Evolutionary conservation across 2,329 filamentous ascomycete species (phyloP).

Genomic region (Alternaria atra): DNA sequence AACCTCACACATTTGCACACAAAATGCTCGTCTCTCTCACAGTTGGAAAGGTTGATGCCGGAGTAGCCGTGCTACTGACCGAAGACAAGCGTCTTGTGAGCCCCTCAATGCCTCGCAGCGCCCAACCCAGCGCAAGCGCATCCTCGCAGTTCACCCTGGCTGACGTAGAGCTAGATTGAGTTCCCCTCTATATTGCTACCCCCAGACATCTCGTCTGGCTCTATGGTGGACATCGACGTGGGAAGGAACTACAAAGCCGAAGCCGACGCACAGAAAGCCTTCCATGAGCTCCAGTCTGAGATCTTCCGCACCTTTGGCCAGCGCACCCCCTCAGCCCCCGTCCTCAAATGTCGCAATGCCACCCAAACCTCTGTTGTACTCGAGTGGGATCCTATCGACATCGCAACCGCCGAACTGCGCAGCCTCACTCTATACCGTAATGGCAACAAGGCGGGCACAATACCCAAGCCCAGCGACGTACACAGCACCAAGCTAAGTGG

Average conservation of each 20-base stretch:
- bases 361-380: conserved; percentile 98
- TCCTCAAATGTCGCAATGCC: conserved; percentile 92
- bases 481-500: conserved; percentile 97
- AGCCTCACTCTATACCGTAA: conserved; percentile 93
- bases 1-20: conserved; percentile 13
- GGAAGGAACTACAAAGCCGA: conserved; percentile 85
- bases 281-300: conserved; percentile 84
- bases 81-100: conserved; percentile 94
- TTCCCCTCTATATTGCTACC: conserved; percentile 98
- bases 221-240: conserved; percentile 97
- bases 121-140: conserved; percentile 26
- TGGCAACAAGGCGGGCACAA: conserved; percentile 94
- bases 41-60: conserved; percentile 98
- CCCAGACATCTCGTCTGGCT: conserved; percentile 92
- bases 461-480: conserved; percentile 86
- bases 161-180: conserved; percentile 75
- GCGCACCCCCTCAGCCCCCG: conserved; percentile 76
- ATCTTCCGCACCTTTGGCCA: conserved; percentile 90
- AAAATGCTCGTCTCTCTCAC: conserved; percentile 96
- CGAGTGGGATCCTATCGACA: conserved; percentile 94
- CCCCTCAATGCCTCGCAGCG: conserved; percentile 32
- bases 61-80: conserved; percentile 94
- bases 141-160: conserved; percentile 31
- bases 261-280: conserved; percentile 74
- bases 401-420: conserved; percentile 90